Conservation (phyloP, 2,329 filamentous ascomycete species). For the Dryadomyces quercus-mongolicae region DNA sequence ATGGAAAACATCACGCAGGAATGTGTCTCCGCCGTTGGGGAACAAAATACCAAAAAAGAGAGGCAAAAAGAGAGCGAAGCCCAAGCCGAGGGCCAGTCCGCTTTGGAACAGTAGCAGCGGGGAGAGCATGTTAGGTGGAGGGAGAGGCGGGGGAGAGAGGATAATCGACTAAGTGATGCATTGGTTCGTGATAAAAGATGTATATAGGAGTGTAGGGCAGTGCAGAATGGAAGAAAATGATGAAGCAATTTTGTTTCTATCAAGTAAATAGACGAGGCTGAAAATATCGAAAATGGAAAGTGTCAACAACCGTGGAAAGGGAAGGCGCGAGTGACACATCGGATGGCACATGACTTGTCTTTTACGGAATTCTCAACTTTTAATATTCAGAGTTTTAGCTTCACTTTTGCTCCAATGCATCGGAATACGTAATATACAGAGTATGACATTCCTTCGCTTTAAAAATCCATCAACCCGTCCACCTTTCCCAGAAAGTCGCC, state of each 20-base stretch:
- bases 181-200: too few relatives aligned
- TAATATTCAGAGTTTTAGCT: too few relatives aligned
- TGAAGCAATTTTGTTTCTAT: too few relatives aligned
- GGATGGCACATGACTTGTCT: neutral
- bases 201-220: neutral
- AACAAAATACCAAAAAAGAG: neutral
- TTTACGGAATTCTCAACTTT: too few relatives aligned
- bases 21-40: neutral
- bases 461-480: slow-evolving; percentile 19
- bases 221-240: neutral
- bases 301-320: too few relatives aligned
- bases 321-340: neutral
- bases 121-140: neutral
- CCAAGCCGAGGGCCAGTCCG: neutral
- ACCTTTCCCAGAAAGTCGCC: slow-evolving; percentile 53
- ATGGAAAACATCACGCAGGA: neutral
- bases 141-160: neutral
- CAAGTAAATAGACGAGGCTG: too few relatives aligned
- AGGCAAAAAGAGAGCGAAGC: neutral
- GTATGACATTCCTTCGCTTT: too few relatives aligned
- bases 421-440: neutral
- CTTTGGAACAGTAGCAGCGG: neutral
- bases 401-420: too few relatives aligned
- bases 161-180: neutral
- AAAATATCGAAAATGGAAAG: too few relatives aligned